Base-by-base conservation (phyloP, 2,329 filamentous ascomycete species). In the Pseudogymnoascus sp. region DNA sequence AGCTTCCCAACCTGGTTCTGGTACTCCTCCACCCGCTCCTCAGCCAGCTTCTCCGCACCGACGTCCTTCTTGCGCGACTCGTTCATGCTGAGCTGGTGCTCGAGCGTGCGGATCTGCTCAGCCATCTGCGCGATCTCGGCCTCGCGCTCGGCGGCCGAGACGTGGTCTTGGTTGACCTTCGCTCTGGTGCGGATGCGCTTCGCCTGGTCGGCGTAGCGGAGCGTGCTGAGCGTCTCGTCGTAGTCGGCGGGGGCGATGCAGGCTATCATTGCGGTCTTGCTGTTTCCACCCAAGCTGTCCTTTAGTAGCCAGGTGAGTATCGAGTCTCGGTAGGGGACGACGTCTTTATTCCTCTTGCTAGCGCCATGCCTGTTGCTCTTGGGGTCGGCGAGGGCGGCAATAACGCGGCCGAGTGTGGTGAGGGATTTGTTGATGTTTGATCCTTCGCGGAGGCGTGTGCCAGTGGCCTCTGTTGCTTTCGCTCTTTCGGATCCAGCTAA, bases 401-500 rank as follows among this genome's bases (percentile, higher is more conserved):
- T 99, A 60, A 99, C 95, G 62, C 95, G 88, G 3, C 95, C 95
- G 9, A 99, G 84, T 0, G 95, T 97, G 0, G 93, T 97, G 38
- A 99, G 84, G 9, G 93, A 97, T 78, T 97, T 97, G 82, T 99
- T 99, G 84, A 99, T 99, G 75, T 97, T 97, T 71, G 91, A 93
- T 61, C 95, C 95, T 77, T 99, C 95, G 64, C 93, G 88, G 21
- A 99, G 83, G 33, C 95, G 87, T 70, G 89, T 87, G 11, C 95
- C 95, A 0, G 93, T 97, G 1, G 95, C 95, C 77, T 97, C 93
- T 38, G 95, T 99, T 0, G 92, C 87, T 75, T 96, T 97, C 66
- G 95, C 95, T 63, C 95, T 86, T 78, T 99, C 95, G 59, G 91
- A 96, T 47, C 95, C 95, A 13, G 95, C 95, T 61, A 99, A 82